Conservation (phyloP, 345 rosid species). For the Nephelium lappaceum region DNA sequence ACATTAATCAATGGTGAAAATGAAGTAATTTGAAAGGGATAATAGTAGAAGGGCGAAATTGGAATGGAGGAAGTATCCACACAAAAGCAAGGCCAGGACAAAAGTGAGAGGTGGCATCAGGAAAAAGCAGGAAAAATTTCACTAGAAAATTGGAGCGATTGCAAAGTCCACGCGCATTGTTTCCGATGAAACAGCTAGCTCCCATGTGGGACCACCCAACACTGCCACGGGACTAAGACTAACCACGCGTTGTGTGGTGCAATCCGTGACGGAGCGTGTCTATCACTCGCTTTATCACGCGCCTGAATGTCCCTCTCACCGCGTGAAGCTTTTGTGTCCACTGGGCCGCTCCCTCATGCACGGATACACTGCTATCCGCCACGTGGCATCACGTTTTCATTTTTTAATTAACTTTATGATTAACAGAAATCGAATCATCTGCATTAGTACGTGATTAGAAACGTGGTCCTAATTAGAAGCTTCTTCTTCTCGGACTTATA, state of each 20-base stretch:
- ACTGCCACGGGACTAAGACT: too few species aligned
- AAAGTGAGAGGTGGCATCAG: background rate
- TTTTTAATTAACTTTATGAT: background rate
- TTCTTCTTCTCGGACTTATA: background rate
- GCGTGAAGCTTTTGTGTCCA: slow-evolving; percentile 8
- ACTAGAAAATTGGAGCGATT: background rate
- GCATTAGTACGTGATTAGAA: background rate
- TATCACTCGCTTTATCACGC: background rate
- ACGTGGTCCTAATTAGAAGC: background rate
- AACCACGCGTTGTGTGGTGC: slow-evolving; percentile 18
- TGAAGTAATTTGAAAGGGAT: too few species aligned
- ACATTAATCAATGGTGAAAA: too few species aligned
- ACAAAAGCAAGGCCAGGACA: background rate
- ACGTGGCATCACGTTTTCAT: background rate
- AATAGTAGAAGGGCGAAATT: background rate
- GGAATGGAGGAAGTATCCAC: background rate
- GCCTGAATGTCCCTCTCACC: background rate
- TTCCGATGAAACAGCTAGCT: background rate
- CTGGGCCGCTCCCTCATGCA: background rate
- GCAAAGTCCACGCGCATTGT: slow-evolving; percentile 31
- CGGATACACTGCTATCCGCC: background rate
- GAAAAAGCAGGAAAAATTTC: background rate
- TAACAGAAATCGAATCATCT: background rate
- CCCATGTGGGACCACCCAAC: background rate
- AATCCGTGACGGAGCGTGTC: slow-evolving; percentile 12